Base-by-base conservation (phyloP, 176 grass and related monocot species). In the Triticum timopheevii region DNA sequence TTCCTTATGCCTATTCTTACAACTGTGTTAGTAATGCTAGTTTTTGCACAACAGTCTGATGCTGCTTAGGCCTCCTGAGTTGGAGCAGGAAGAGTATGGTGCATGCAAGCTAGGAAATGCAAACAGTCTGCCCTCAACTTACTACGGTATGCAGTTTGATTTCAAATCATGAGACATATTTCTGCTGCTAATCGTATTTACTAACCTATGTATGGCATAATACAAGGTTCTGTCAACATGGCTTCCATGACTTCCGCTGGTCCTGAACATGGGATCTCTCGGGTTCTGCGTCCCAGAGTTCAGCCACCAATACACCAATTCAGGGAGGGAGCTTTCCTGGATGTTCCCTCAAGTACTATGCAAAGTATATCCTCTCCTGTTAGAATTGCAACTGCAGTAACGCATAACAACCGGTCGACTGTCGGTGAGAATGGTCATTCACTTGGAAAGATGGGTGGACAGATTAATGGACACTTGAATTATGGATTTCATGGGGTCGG, bases 141-240 rank as follows among this genome's bases (percentile, higher is more conserved):
- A 69, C 81, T 90, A 94, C 58, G 93, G 96, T 98, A 93, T 77
- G 86, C 59, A 73, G 35, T 87, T 86, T 84, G 3, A 72, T 89
- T 56, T 70, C 20, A 86, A 69, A 65, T 77, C 54, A 59, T 66
- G 45, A 84, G 65, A 69, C 34, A 61, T 22, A 13, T 73, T 52
- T 82, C 65, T 39, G 30, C 28, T 45, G 63, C 80, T 85, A 63
- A 30, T 76, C 86, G 50, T 59, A 70, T 82, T 81, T 77, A 88
- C 77, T 88, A 56, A 84, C 79, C 54, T 83, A 27, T 47, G 34
- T 70, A 78, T 17, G 70, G 63, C 33, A 87, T 86, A 76, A 79
- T 87, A 59, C 86, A 81, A 90, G 86, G 82, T 74, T 69, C 73
- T 25, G 3, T 38, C 61, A 90, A 87, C 63, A 79, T 83, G 56